A percentile compares a stretch with the other conserved stretches of the same genome.
Conservation (phyloP, 2,329 filamentous ascomycete species). For the Exophiala sideris region DNA sequence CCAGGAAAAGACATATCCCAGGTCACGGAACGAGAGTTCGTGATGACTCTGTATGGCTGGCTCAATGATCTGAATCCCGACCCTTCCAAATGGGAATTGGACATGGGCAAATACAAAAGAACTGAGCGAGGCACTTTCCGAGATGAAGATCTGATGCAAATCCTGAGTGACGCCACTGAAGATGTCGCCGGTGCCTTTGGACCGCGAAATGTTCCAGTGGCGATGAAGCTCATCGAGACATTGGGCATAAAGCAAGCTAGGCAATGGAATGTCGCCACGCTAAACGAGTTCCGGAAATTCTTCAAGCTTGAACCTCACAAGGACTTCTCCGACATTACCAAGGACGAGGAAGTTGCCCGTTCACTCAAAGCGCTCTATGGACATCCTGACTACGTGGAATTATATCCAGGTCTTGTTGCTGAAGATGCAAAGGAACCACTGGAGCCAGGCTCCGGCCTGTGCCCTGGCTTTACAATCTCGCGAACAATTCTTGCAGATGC, state of each 20-base stretch:
- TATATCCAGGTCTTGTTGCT: conserved; percentile 64
- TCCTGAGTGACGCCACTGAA: conserved; percentile 66
- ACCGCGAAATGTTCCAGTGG: conserved; percentile 66
- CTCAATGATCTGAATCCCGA: conserved; percentile 61
- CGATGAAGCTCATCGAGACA: conserved; percentile 72
- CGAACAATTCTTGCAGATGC: conserved; percentile 46
- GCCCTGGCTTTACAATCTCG: conserved; percentile 40
- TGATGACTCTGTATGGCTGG: conserved; percentile 61
- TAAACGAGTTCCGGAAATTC: conserved; percentile 60
- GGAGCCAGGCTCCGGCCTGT: conserved; percentile 38
- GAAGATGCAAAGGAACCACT: conserved; percentile 40
- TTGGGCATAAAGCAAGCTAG: conserved; percentile 74
- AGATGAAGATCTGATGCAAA: conserved; percentile 72
- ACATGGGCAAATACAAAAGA: conserved; percentile 59
- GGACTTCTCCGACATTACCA: conserved; percentile 58
- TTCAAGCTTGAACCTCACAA: conserved; percentile 58
- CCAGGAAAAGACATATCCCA: conserved; percentile 50
- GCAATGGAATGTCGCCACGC: conserved; percentile 55
- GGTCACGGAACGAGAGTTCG: conserved; percentile 59
- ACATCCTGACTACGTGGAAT: conserved; percentile 63
- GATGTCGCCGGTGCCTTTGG: conserved; percentile 67
- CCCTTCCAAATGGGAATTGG: conserved; percentile 66
- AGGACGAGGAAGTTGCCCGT: conserved; percentile 54
- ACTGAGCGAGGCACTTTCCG: conserved; percentile 61
- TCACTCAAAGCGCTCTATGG: conserved; percentile 59